Conservation (phyloP, 2,329 filamentous ascomycete species). For the Canariomyces notabilis region DNA sequence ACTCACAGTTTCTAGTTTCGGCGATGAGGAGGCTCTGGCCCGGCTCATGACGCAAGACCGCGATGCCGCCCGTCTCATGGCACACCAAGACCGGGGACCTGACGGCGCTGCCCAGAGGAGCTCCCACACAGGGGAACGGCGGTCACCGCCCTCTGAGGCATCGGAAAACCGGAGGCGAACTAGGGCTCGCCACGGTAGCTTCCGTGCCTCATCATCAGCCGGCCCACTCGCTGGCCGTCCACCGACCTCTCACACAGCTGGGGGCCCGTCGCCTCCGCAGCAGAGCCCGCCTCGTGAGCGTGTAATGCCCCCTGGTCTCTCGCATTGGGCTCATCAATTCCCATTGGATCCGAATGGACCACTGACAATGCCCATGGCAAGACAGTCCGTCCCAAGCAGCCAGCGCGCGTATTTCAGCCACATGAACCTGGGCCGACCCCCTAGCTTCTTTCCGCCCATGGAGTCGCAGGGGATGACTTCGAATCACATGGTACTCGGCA, state of each 20-base stretch:
- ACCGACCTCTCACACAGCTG: slow-evolving; percentile 1
- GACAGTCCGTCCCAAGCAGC: slow-evolving; percentile 13
- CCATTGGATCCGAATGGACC: slow-evolving; percentile 8
- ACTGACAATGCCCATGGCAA: slow-evolving; percentile 13
- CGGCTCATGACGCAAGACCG: not conserved
- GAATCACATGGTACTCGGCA: not conserved
- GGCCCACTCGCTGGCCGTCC: slow-evolving; percentile 1
- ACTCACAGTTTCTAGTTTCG: not conserved
- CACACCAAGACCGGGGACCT: not conserved
- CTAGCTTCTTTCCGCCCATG: not conserved
- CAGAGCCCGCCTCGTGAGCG: slow-evolving; percentile 20
- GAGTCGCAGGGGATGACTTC: slow-evolving; percentile 4
- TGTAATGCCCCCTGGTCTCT: slow-evolving; percentile 16
- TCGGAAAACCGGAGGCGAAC: slow-evolving; percentile 24
- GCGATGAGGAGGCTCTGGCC: not conserved
- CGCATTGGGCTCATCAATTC: slow-evolving; percentile 9
- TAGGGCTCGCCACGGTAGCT: slow-evolving; percentile 23
- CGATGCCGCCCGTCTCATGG: slow-evolving; percentile 1
- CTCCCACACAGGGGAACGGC: slow-evolving; percentile 21
- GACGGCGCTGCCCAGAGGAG: slow-evolving; percentile 12
- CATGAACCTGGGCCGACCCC: not conserved
- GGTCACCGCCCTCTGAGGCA: slow-evolving; percentile 24
- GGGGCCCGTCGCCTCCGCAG: slow-evolving; percentile 10
- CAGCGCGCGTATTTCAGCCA: slow-evolving; percentile 10
- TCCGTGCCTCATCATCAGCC: slow-evolving; percentile 12